phyloP scores from a whole-genome alignment of 1,139 yeast species.

The Candida sp. region DNA sequence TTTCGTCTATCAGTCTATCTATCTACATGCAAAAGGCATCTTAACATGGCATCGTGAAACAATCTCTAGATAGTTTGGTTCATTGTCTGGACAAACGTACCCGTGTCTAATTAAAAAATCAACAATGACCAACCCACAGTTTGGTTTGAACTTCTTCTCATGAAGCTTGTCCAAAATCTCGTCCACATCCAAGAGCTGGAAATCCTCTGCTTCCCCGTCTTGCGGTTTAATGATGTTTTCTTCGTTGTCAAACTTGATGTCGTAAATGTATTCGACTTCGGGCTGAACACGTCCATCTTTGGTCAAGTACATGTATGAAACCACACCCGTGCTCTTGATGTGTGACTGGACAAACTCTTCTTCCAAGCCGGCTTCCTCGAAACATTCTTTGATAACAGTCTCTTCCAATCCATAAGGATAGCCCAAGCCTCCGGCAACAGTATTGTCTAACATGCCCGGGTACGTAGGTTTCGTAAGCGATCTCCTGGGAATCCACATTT shows the following conservation, averaged over 20 bases:
- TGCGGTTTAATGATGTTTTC: conserved; percentile 66
- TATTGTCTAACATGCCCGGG: conserved; percentile 91
- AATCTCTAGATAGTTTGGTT: conserved; percentile 65
- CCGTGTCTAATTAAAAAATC: conserved; percentile 92
- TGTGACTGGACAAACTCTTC: conserved; percentile 51
- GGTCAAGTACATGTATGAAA: conserved; percentile 64
- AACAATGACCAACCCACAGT: conserved; percentile 78
- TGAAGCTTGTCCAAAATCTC: conserved; percentile 55
- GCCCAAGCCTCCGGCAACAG: conserved; percentile 95
- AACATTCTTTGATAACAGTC: conserved; percentile 84
- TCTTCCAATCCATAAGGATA: conserved; percentile 77
- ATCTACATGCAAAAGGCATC: conserved; percentile 67
- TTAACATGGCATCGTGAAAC: conserved; percentile 64
- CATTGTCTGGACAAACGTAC: conserved; percentile 59
- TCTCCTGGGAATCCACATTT: conserved; percentile 88
- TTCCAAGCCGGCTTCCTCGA: conserved; percentile 88
- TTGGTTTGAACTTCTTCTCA: conserved; percentile 79
- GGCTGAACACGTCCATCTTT: conserved; percentile 75
- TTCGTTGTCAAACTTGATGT: conserved; percentile 58
- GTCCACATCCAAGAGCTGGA: conserved; percentile 61
- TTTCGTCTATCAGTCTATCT: neutral
- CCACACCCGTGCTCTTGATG: conserved; percentile 61
- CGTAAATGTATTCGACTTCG: conserved; percentile 84
- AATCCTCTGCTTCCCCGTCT: conserved; percentile 87
- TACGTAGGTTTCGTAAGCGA: conserved; percentile 80